Conservation (phyloP, 371 early-diverging fungal genomes). For the Neoconidiobolus thromboides region DNA sequence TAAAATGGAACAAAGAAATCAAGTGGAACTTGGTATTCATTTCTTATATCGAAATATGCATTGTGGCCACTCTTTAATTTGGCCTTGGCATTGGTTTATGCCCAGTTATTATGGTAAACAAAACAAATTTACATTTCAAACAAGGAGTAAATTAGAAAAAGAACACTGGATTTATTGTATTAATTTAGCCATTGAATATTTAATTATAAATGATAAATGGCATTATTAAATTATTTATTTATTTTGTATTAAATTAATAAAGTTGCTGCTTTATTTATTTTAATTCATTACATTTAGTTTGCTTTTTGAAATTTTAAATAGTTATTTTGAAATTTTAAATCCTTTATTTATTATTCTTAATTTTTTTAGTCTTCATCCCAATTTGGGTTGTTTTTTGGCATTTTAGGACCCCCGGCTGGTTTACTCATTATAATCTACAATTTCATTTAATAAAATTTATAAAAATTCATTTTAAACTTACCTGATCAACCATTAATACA, state of each 20-base stretch:
- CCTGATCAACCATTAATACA: constrained; percentile 87
- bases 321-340: no score
- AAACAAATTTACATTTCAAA: neutral
- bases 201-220: neutral
- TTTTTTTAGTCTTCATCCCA: constrained; percentile 71
- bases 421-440: constrained; percentile 89
- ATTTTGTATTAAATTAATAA: no score
- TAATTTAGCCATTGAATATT: neutral
- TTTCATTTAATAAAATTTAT: neutral
- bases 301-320: no score
- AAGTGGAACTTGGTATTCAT: neutral
- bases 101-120: neutral
- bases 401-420: constrained; percentile 91
- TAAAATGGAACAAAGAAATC: neutral
- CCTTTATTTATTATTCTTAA: no score
- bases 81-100: constrained; percentile 5
- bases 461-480: constrained; percentile 10
- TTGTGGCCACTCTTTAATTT: neutral
- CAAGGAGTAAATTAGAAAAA: neutral
- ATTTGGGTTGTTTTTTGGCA: constrained; percentile 67
- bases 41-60: neutral
- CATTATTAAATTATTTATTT: no score
- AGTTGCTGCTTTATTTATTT: no score
- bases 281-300: no score
- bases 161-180: constrained; percentile 2